These are phyloP conservation scores for Zygosaccharomyces pseudorouxii DNA, from an alignment of 805 yeast genomes.

Conservation along the genomic window DNA sequence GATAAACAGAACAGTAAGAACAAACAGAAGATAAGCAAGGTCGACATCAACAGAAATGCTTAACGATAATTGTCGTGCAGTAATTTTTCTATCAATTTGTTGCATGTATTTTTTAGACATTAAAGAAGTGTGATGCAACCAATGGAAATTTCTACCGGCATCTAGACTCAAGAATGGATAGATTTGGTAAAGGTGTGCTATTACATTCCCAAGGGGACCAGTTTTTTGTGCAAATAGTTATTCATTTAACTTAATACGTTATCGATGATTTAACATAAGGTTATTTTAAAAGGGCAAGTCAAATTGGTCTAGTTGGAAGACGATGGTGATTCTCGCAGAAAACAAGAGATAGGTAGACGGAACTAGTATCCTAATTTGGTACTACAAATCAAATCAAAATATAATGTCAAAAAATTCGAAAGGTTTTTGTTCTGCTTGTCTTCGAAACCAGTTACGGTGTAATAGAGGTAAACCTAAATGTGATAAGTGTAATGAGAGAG, in stretches of 20 bases:
- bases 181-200: no score
- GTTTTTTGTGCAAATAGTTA: no score
- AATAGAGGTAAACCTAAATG: constrained; percentile 65
- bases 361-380: not conserved
- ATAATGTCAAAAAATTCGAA: not conserved
- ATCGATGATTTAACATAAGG: no score
- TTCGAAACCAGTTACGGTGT: constrained; percentile 59
- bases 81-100: not conserved
- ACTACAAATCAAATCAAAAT: no score
- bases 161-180: no score
- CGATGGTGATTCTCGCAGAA: not conserved
- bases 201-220: no score
- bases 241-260: no score
- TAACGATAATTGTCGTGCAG: not conserved
- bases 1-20: not conserved
- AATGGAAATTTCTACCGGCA: no score
- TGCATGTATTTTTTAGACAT: no score
- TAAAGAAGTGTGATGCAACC: no score
- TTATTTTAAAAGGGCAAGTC: not conserved
- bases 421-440: constrained; percentile 37
- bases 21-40: not conserved
- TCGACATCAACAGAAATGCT: not conserved
- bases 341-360: not conserved
- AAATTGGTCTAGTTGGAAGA: not conserved
- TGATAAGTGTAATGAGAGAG: constrained; percentile 46